phyloP scores from a whole-genome alignment of 345 rosid species.

The Erysimum cheiranthoides region DNA sequence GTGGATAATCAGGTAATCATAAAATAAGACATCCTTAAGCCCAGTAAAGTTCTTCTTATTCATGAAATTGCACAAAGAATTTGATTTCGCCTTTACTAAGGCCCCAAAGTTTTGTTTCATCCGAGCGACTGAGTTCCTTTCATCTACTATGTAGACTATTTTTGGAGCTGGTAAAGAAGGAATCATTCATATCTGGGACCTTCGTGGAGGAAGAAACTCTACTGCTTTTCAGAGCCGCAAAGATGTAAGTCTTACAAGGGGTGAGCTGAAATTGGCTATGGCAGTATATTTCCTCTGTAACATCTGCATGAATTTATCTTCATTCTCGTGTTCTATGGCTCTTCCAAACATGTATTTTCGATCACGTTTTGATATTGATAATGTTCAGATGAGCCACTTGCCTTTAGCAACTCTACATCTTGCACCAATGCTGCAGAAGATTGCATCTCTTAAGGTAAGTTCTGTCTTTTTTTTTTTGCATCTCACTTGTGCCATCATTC shows the following conservation, averaged over 20 bases:
- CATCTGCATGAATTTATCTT: slow-evolving; percentile 8
- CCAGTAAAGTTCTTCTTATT: slow-evolving; percentile 25
- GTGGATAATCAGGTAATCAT: slow-evolving; percentile 75
- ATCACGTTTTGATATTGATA: slow-evolving; percentile 27
- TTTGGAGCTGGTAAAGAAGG: slow-evolving; percentile 84
- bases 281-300: slow-evolving; percentile 10
- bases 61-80: slow-evolving; percentile 12
- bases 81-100: slow-evolving; percentile 17
- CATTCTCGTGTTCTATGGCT: slow-evolving; percentile 26
- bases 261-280: slow-evolving; percentile 5
- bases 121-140: slow-evolving; percentile 20
- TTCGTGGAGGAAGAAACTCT: slow-evolving; percentile 84
- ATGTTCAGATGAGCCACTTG: slow-evolving; percentile 56
- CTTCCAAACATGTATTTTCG: slow-evolving; percentile 14
- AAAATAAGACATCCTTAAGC: slow-evolving; percentile 21
- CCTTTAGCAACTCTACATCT: slow-evolving; percentile 68
- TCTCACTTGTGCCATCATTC: slow-evolving; percentile 26
- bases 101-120: slow-evolving; percentile 24
- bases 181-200: slow-evolving; percentile 80
- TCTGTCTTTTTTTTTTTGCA: slow-evolving; percentile 26
- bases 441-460: slow-evolving; percentile 51
- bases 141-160: slow-evolving; percentile 55
- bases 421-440: slow-evolving; percentile 70
- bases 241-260: slow-evolving; percentile 55
- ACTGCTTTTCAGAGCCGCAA: slow-evolving; percentile 67